Conservation (phyloP, 208 protist species). For the Vickermania ingenoplastis region DNA sequence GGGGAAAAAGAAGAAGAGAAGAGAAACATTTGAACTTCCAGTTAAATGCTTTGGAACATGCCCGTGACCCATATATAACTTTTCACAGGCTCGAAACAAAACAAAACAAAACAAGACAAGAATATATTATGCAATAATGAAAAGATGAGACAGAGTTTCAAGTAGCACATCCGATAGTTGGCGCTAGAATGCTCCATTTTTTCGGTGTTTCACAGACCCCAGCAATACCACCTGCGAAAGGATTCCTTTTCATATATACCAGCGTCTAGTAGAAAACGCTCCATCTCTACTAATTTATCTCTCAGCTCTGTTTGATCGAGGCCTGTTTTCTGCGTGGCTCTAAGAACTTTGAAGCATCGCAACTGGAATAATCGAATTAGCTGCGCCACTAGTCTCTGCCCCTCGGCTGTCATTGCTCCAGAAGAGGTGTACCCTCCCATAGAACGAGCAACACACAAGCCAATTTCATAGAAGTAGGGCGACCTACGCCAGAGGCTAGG, state of each 20-base stretch:
- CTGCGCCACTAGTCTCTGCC: slow-evolving; percentile 57
- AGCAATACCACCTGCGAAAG: background rate
- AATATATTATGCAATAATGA: too few relatives aligned
- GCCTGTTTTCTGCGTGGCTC: slow-evolving; percentile 50
- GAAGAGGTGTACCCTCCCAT: slow-evolving; percentile 31
- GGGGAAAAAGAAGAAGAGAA: too few relatives aligned
- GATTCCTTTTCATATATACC: background rate
- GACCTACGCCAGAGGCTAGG: slow-evolving; percentile 50
- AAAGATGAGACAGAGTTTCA: too few relatives aligned
- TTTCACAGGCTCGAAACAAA: too few relatives aligned
- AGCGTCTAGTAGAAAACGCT: slow-evolving; percentile 45
- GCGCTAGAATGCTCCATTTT: background rate
- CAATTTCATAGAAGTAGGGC: slow-evolving; percentile 60
- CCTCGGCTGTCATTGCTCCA: slow-evolving; percentile 30
- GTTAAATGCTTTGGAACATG: too few relatives aligned
- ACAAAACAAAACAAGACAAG: too few relatives aligned
- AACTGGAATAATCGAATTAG: slow-evolving; percentile 67
- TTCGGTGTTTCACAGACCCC: background rate
- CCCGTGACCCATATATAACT: too few relatives aligned
- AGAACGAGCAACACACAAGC: slow-evolving; percentile 38
- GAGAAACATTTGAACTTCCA: too few relatives aligned
- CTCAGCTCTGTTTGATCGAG: slow-evolving; percentile 62
- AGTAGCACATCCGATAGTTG: too few relatives aligned
- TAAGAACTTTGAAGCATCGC: slow-evolving; percentile 65
- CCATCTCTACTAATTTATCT: slow-evolving; percentile 57